A percentile compares a stretch with the other conserved stretches of the same genome.
Conservation (phyloP, 331 rosid species). For the Pyracantha coccinea region DNA sequence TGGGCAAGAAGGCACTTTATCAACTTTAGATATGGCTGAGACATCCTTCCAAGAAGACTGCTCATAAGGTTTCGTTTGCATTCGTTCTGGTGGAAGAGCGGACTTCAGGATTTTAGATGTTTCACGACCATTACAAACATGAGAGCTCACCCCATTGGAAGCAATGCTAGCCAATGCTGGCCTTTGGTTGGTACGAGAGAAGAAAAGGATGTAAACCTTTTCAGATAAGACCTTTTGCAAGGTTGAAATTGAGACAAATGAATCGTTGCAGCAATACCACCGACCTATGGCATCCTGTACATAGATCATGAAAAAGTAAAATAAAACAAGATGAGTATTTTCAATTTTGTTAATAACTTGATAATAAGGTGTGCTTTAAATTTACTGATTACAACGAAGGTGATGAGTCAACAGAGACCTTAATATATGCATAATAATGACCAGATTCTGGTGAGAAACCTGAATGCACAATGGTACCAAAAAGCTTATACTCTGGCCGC, state of each 20-base stretch:
- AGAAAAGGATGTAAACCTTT: constrained; percentile 89
- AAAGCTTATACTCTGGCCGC: constrained; percentile 90
- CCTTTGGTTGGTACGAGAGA: constrained; percentile 80
- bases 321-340: background rate
- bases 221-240: constrained; percentile 87
- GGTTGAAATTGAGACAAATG: constrained; percentile 66
- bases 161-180: constrained; percentile 34
- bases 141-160: constrained; percentile 56
- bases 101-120: constrained; percentile 39
- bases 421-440: constrained; percentile 91
- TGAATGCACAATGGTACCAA: constrained; percentile 96
- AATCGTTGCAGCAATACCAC: constrained; percentile 98
- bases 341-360: background rate
- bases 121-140: constrained; percentile 58
- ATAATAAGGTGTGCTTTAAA: background rate
- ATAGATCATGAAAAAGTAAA: constrained; percentile 5
- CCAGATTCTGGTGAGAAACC: constrained; percentile 97
- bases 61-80: constrained; percentile 31
- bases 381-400: background rate
- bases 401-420: constrained; percentile 36
- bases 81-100: constrained; percentile 34
- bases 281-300: constrained; percentile 77
- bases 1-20: constrained; percentile 36
- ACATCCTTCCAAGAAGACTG: background rate
- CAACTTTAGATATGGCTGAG: constrained; percentile 36